Conservation (phyloP, 257 asterid species). For the Ballota nigra region DNA sequence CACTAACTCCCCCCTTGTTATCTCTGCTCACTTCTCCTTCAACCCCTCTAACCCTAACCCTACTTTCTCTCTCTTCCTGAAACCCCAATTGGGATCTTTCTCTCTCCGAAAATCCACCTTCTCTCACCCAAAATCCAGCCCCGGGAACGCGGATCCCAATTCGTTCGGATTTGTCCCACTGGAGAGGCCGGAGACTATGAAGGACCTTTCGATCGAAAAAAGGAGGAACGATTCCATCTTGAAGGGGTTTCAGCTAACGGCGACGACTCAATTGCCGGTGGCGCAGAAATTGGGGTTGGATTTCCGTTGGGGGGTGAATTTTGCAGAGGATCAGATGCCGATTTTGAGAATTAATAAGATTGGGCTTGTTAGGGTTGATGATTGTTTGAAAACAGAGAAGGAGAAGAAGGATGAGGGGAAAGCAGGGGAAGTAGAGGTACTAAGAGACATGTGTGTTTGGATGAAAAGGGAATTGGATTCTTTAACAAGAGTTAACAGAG, state of each 20-base stretch:
- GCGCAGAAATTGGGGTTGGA: constrained; percentile 44
- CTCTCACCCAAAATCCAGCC: constrained; percentile 25
- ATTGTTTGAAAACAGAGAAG: constrained; percentile 31
- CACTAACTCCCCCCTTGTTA: constrained; percentile 61
- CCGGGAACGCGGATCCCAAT: constrained; percentile 22
- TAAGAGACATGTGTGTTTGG: constrained; percentile 68
- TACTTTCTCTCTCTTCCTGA: constrained; percentile 62
- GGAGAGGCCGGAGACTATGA: constrained; percentile 45
- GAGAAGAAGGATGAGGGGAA: constrained; percentile 30
- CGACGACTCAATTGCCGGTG: constrained; percentile 61
- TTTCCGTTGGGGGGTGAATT: constrained; percentile 70
- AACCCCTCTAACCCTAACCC: constrained; percentile 61
- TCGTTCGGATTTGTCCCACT: constrained; percentile 65
- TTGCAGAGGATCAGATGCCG: constrained; percentile 64
- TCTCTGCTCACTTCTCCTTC: constrained; percentile 76
- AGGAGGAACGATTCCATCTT: constrained; percentile 39
- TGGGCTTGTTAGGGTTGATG: constrained; percentile 56
- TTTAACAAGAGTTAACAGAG: constrained; percentile 55
- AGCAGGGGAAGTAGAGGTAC: constrained; percentile 42
- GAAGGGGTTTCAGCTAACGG: constrained; percentile 54
- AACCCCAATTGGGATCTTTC: constrained; percentile 76
- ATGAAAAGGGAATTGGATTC: constrained; percentile 75
- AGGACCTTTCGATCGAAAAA: constrained; percentile 40
- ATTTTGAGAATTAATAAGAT: constrained; percentile 62
- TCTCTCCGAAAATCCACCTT: constrained; percentile 60